These are phyloP conservation scores for Vigna reflexopilosa DNA, from an alignment of 306 rosid genomes.

Conservation along the genomic window DNA sequence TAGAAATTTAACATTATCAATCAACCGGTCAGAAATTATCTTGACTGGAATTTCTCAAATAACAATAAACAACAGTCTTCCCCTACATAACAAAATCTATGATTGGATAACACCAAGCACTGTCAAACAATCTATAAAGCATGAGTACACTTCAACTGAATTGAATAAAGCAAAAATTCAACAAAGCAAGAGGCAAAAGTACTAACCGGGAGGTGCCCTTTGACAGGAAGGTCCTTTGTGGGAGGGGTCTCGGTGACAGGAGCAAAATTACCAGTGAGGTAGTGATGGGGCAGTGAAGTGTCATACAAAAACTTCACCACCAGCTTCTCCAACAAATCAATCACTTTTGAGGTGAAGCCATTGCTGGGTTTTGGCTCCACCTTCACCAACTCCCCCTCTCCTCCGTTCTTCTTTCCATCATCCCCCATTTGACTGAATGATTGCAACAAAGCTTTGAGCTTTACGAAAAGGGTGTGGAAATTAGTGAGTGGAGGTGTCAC, in stretches of 20 bases:
- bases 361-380: constrained; percentile 77
- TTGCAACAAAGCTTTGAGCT: not conserved
- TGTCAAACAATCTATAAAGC: not conserved
- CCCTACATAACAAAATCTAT: not conserved
- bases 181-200: not conserved
- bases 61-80: not conserved
- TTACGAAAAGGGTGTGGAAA: not conserved
- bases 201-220: constrained; percentile 83
- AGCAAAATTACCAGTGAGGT: constrained; percentile 82
- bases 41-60: not conserved
- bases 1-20: not conserved
- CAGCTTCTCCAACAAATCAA: constrained; percentile 75
- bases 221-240: constrained; percentile 61
- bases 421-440: constrained; percentile 32
- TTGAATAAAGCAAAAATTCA: not conserved
- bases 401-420: constrained; percentile 39
- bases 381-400: constrained; percentile 43
- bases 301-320: constrained; percentile 73
- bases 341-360: constrained; percentile 61
- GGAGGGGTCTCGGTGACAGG: constrained; percentile 94
- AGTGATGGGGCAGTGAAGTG: constrained; percentile 68
- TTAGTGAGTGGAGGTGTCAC: not conserved
- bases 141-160: not conserved
- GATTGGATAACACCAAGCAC: not conserved
- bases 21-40: not conserved